phyloP scores from a whole-genome alignment of 169 alveolate species.

The Eimeria zaria region DNA sequence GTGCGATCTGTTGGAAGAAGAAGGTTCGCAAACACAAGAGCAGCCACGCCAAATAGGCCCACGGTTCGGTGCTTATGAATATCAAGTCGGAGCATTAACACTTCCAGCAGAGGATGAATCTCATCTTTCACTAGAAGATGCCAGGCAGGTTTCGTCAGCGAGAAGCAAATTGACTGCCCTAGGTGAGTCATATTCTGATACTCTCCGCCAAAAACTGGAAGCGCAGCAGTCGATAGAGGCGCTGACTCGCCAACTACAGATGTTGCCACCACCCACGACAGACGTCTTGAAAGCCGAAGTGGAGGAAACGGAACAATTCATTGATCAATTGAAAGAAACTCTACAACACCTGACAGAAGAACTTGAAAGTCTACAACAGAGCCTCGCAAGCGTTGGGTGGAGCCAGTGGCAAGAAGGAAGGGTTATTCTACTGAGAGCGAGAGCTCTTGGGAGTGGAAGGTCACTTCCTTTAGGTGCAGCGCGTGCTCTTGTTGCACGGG shows the following conservation, averaged over 20 bases:
- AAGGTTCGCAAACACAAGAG: too few relatives aligned
- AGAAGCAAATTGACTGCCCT: neutral
- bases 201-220: neutral
- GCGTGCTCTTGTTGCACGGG: neutral
- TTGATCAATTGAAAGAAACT: neutral
- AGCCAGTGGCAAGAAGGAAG: neutral
- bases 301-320: too few relatives aligned
- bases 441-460: neutral
- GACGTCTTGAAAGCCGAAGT: neutral
- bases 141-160: neutral
- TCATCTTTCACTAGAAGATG: neutral
- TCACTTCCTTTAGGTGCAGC: neutral
- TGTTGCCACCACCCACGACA: neutral
- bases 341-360: neutral
- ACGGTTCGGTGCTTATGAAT: neutral
- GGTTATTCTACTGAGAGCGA: neutral
- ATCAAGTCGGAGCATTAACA: neutral
- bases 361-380: neutral
- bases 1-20: neutral
- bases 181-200: too few relatives aligned
- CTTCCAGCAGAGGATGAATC: neutral
- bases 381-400: neutral
- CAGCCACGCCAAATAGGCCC: neutral
- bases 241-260: neutral
- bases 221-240: neutral